Evolutionary conservation across 805 yeast genomes (phyloP).

Genomic region (Kazachstania africana): DNA sequence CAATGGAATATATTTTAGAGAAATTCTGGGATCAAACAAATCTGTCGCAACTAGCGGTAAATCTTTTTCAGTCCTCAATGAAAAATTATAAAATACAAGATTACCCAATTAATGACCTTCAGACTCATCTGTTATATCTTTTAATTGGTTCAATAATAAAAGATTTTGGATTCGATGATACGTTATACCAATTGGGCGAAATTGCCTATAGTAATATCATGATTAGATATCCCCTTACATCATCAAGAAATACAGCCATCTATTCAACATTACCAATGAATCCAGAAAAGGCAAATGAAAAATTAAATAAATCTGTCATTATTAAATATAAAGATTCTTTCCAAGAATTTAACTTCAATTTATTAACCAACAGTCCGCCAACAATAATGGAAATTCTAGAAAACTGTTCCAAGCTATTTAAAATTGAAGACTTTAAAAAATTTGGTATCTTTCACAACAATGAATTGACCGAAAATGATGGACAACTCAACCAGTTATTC

Average conservation of each 20-base stretch:
- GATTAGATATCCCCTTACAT: too few species aligned
- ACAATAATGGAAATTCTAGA: not conserved
- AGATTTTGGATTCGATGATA: conserved; percentile 69
- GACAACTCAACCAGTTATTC: too few species aligned
- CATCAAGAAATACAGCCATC: too few species aligned
- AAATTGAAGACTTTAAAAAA: too few species aligned
- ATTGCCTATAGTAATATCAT: too few species aligned
- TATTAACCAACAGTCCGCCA: not conserved
- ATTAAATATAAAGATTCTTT: too few species aligned
- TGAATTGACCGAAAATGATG: too few species aligned
- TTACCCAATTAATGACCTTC: conserved; percentile 5
- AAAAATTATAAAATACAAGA: conserved; percentile 22
- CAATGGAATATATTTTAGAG: conserved; percentile 39
- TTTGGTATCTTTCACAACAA: too few species aligned
- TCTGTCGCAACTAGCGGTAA: conserved; percentile 22
- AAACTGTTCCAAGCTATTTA: too few species aligned
- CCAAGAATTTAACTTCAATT: too few species aligned
- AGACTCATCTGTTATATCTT: conserved; percentile 30
- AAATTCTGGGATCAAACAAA: conserved; percentile 33
- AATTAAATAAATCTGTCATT: too few species aligned
- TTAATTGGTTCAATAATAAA: conserved; percentile 58
- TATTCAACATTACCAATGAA: conserved; percentile 49
- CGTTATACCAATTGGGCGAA: too few species aligned
- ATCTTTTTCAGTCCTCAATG: conserved; percentile 14
- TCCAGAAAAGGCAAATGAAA: conserved; percentile 30